Base-by-base conservation (phyloP, 192 early-diverging fungal species). In the Backusella westeae region DNA sequence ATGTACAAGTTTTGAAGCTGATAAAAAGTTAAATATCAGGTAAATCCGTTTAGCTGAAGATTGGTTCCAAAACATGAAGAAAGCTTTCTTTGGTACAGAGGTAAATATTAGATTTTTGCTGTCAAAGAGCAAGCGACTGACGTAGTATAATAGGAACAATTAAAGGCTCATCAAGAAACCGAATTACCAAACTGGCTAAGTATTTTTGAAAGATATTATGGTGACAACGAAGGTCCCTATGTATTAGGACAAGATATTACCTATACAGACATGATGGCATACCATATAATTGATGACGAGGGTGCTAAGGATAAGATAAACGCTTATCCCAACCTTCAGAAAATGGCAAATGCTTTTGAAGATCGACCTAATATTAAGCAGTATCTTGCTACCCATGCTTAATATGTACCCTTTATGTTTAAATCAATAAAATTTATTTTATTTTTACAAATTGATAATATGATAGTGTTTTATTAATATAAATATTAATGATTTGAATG, bases 291-390 rank as follows among this genome's bases (percentile, higher is more conserved):
- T n/a, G 67, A 68, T 36, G 67, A 68, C 32, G 67, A 68, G 6
- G 9, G 32, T n/a, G 29, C 15, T 34, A 35, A 8, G 6, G 2
- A 35, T 4, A n/a, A 35, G 17, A n/a, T 68, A n/a, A 17, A 17
- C 32, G 35, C 5, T 35, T 68, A 68, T n/a, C 35, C 67, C 14
- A 68, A 68, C 3, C 34, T 68, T 35, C 17, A 17, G 34, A 68
- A 68, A 9, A 34, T 68, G 4, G 32, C 36, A n/a, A 34, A 32
- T n/a, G 15, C 67, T 8, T 68, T 68, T 68, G 67, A 35, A 19
- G 19, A 68, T 34, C 67, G 67, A n/a, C 67, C 67, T 34, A 68
- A 68, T 15, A 68, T 68, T 17, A 68, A 68, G 17, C 12, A 68
- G 38, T 34, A 68, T 7, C 34, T 68, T 68, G 15, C 67, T 36